Percentiles rank a stretch among this genome's conserved stretches.
phyloP scores from a whole-genome alignment of 129 eudicot genomes.

The Deinandra increscens region DNA sequence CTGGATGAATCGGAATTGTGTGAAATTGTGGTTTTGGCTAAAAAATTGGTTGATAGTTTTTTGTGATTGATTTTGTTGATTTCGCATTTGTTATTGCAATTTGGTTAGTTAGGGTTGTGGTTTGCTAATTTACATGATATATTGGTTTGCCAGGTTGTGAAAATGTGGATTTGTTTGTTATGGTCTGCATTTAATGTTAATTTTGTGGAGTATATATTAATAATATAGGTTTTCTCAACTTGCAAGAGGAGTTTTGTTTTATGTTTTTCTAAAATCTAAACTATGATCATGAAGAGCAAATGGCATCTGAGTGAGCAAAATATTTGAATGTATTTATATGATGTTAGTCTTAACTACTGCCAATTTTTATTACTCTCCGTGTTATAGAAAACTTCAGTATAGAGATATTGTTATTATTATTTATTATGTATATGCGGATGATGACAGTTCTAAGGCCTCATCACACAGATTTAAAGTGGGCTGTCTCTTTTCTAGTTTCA shows the following conservation, averaged over 20 bases:
- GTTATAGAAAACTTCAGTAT: too few relatives aligned
- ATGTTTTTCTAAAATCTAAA: neutral
- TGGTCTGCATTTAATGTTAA: constrained; percentile 11
- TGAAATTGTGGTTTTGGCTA: neutral
- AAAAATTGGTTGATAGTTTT: neutral
- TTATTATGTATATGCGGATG: too few relatives aligned
- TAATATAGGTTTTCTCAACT: neutral
- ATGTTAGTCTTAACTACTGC: too few relatives aligned
- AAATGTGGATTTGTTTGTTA: constrained; percentile 15
- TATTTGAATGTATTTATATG: neutral
- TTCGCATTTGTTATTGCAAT: too few relatives aligned
- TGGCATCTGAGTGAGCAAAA: too few relatives aligned
- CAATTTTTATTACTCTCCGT: too few relatives aligned
- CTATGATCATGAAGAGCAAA: neutral
- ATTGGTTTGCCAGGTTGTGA: neutral
- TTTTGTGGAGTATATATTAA: neutral
- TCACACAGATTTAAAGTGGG: neutral
- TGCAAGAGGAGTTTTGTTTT: neutral
- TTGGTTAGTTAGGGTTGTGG: constrained; percentile 8
- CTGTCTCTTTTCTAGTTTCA: too few relatives aligned
- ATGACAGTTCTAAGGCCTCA: neutral
- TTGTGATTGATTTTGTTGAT: constrained; percentile 9
- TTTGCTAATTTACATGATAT: constrained; percentile 18
- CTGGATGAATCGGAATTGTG: neutral
- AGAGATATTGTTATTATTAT: too few relatives aligned